Base-by-base conservation (phyloP, 331 rosid genomes). In the Arachis monticola region DNA sequence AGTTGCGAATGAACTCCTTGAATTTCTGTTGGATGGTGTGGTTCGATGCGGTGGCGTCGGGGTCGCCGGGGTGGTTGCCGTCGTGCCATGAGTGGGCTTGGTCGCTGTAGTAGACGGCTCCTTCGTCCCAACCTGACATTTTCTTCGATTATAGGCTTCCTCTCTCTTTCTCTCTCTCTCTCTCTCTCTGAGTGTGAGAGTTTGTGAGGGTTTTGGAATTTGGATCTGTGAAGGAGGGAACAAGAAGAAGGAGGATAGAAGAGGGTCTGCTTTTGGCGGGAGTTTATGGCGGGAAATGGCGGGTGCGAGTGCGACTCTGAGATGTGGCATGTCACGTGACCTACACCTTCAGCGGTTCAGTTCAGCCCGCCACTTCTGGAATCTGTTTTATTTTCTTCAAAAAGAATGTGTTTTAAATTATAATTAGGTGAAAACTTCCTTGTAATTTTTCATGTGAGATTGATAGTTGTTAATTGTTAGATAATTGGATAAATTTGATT, bases 61-160 rank as follows among this genome's bases (percentile, higher is more conserved):
- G 8, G 11, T 82, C 88, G n/a, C 82, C 84, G 10, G 60, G 8
- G 12, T 74, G 85, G 3, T 80, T 85, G 9, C 78, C 64, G 63
- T 82, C 94, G 10, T 91, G 96, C 73, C 93, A 90, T 1, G 97
- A 90, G 80, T 90, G 92, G 1, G 99, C 96, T 81, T 92, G 99
- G 78, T 95, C 99, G 75, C 97, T 95, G 86, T 95, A 95, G 88
- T 83, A 92, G 55, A 95, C 79, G 13, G 90, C 99, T 65, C 99
- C 99, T 72, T 95, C 99, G 79, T 95, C 99, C 99, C 99, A 95
- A 3, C 97, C 99, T n/a, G 99, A 92, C 99, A 95, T 95, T 4
- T 76, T 63, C 78, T 76, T 60, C 78, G 59, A 27, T 38, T 61
- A 50, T 45, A 56, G 53, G 9, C 13, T 5, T 71, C 2, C 73